phyloP scores from a whole-genome alignment of 495 filamentous ascomycete genomes.

The Hyphodiscus hymeniophilus region DNA sequence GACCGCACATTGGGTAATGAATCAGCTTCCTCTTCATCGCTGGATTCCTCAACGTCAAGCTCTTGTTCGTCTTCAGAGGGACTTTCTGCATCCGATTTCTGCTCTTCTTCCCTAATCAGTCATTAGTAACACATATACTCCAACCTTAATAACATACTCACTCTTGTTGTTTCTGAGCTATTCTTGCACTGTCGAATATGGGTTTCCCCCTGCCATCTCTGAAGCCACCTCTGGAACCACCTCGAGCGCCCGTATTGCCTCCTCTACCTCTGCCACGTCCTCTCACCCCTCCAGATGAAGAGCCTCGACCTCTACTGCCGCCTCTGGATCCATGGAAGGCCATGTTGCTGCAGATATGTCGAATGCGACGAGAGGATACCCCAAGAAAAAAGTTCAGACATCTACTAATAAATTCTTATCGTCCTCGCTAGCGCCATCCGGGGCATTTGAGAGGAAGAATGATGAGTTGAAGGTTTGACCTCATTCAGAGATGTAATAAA shows the following conservation, averaged over 20 bases:
- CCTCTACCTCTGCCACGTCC: slow-evolving; percentile 17
- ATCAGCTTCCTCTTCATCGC: slow-evolving; percentile 32
- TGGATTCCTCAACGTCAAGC: slow-evolving; percentile 26
- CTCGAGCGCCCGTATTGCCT: slow-evolving; percentile 22
- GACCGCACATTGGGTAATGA: slow-evolving; percentile 33
- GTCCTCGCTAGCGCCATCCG: no score
- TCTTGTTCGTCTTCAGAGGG: slow-evolving; percentile 39
- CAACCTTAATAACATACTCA: slow-evolving; percentile 1
- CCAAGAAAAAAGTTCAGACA: neutral
- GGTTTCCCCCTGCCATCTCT: slow-evolving; percentile 28
- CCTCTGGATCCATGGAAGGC: slow-evolving; percentile 21
- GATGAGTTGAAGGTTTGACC: no score
- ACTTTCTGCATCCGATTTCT: slow-evolving; percentile 23
- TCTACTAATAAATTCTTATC: no score
- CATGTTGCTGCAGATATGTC: slow-evolving; percentile 10
- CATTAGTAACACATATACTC: slow-evolving; percentile 2
- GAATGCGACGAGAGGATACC: neutral
- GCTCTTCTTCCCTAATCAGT: slow-evolving; percentile 11
- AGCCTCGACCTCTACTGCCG: slow-evolving; percentile 17
- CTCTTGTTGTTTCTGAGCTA: slow-evolving; percentile 31
- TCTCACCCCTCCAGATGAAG: slow-evolving; percentile 3
- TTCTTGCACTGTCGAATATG: slow-evolving; percentile 29
- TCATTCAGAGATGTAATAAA: no score
- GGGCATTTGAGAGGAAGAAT: no score
- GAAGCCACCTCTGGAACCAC: slow-evolving; percentile 28